phyloP scores from a whole-genome alignment of 495 filamentous ascomycete species.

The Trypethelium eluteriae region DNA sequence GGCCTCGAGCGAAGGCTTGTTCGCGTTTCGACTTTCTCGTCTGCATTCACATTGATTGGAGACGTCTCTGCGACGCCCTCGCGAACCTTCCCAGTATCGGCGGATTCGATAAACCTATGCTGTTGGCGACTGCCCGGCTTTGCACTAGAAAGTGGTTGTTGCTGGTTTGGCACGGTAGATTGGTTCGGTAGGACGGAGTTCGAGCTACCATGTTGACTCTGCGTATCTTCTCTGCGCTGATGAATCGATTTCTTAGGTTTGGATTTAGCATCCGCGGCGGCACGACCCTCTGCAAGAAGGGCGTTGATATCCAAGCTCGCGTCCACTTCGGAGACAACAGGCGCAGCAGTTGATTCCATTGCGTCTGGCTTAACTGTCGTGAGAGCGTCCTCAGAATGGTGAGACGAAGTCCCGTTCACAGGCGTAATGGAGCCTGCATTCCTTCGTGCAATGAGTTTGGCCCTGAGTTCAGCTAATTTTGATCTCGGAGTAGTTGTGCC shows the following conservation, averaged over 20 bases:
- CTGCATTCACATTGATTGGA: background rate
- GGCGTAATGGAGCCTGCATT: background rate
- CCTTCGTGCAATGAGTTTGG: background rate
- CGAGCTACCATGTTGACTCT: background rate
- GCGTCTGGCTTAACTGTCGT: background rate
- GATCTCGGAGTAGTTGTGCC: background rate
- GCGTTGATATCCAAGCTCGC: conserved; percentile 11
- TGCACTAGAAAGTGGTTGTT: background rate
- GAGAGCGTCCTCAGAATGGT: background rate
- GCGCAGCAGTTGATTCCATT: background rate
- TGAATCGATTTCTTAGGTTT: conserved; percentile 6
- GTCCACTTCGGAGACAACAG: background rate
- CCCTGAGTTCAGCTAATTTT: background rate
- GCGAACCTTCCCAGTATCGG: background rate
- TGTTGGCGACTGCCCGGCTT: background rate
- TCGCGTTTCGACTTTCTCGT: background rate
- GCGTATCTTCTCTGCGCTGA: background rate
- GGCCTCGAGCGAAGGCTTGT: background rate
- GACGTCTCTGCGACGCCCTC: background rate
- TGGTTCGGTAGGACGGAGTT: background rate
- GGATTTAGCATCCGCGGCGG: conserved; percentile 17
- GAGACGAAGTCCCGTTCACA: background rate
- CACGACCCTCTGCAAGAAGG: conserved; percentile 18
- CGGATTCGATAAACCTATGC: conserved; percentile 9
- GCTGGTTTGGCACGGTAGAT: background rate